Percentiles rank a stretch among this genome's conserved stretches.
phyloP scores from a whole-genome alignment of 1,284 basidiomycete genomes.

The Pseudomicrostroma phylloplanum region DNA sequence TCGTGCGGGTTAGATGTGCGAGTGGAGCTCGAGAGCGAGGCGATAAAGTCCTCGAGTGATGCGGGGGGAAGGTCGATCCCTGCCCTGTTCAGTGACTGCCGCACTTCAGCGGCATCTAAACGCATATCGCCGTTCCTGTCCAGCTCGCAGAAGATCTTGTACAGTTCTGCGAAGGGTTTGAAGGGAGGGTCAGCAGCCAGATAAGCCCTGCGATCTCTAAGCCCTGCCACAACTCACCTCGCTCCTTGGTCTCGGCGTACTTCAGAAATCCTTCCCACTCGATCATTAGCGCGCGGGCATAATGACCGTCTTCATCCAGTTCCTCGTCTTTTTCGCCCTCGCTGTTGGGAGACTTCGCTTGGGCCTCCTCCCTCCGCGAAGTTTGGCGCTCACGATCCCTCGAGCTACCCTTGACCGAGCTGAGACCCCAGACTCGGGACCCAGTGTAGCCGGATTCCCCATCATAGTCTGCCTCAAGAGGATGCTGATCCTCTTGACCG shows the following conservation, averaged over 20 bases:
- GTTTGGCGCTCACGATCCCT: not conserved
- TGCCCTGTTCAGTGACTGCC: constrained; percentile 32
- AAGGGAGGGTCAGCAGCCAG: not conserved
- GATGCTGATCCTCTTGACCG: not conserved
- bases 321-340: constrained; percentile 13
- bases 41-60: constrained; percentile 45
- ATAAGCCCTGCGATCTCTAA: not conserved
- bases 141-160: constrained; percentile 46
- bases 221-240: constrained; percentile 19
- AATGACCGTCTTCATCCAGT: constrained; percentile 32
- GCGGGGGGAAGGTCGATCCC: constrained; percentile 38
- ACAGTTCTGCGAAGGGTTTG: constrained; percentile 25
- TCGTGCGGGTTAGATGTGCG: constrained; percentile 6
- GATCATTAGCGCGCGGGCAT: constrained; percentile 20
- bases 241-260: constrained; percentile 48
- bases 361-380: not conserved
- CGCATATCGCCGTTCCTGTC: constrained; percentile 45
- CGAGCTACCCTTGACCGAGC: constrained; percentile 20
- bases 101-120: constrained; percentile 40
- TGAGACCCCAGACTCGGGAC: constrained; percentile 48
- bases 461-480: constrained; percentile 28
- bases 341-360: not conserved
- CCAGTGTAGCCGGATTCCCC: constrained; percentile 46
- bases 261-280: constrained; percentile 50
- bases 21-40: constrained; percentile 39